A percentile compares a stretch with the other conserved stretches of the same genome.
These are phyloP conservation scores for Onygenales sp. DNA, from an alignment of 2,329 filamentous ascomycete genomes.

Conservation along the genomic window DNA sequence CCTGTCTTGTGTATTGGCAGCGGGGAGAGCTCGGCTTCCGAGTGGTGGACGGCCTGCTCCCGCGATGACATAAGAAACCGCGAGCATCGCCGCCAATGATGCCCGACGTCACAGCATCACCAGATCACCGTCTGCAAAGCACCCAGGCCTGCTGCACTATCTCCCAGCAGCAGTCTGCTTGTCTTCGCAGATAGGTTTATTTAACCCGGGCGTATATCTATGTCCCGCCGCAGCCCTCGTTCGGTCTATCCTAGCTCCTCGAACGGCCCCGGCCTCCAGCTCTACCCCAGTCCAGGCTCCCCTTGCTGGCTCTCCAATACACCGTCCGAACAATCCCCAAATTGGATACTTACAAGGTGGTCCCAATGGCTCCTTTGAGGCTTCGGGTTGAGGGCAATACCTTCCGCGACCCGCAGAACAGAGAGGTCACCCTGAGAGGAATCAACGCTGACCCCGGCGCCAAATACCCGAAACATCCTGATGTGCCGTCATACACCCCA, in stretches of 20 bases:
- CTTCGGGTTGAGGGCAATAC: constrained; percentile 75
- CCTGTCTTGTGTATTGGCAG: too few species aligned
- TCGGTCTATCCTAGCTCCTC: background rate
- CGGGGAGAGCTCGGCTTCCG: too few species aligned
- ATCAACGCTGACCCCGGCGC: constrained; percentile 90
- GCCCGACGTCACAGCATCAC: background rate
- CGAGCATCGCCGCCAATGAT: background rate
- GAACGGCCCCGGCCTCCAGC: background rate
- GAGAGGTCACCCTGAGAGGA: constrained; percentile 80
- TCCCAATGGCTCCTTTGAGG: constrained; percentile 60
- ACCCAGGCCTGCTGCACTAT: background rate
- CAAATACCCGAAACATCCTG: constrained; percentile 75
- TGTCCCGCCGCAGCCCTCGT: background rate
- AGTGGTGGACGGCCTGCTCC: background rate
- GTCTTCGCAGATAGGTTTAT: background rate
- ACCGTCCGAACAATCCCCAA: background rate
- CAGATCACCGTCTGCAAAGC: background rate
- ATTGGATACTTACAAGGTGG: background rate
- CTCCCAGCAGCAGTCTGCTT: background rate
- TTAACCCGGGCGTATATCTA: background rate
- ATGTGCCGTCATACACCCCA: constrained; percentile 68
- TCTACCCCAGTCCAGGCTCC: background rate
- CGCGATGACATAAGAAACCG: background rate
- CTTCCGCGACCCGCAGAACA: constrained; percentile 72
- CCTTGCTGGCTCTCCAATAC: background rate